Evolutionary conservation across 2,329 filamentous ascomycete species (phyloP), one percentile per base, ranked within the genome.

Genomic region (Knoxdaviesia capensis): DNA sequence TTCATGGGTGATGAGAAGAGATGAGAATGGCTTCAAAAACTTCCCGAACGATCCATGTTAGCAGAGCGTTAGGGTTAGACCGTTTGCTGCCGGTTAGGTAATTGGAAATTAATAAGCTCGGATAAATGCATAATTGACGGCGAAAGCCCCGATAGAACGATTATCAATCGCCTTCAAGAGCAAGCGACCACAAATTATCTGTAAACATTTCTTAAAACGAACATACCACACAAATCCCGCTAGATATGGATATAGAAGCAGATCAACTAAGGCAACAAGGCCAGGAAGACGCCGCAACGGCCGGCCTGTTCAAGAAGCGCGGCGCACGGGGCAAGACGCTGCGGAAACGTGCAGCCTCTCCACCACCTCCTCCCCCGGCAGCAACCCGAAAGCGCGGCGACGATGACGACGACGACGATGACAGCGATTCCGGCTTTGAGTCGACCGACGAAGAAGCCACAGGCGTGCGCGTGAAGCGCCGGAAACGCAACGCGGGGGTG

Each of bases 241-340:
- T 3, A 20, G 3, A 20, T 20, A 20, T 20, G 20, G 20, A 20
- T 20, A 2, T 3, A 20, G 20, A 20, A 20, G 3, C 20, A 20
- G 3, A 20, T 3, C 20, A 20, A 3, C 3, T 5, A 38, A 38
- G 28, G 36, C 20, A 38, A 29, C 7, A 11, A 38, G 36, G 30
- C 5, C 20, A 11, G n/a, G 9, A 33, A 36, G n/a, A 39, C 7
- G 31, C 33, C n/a, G 9, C 34, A 7, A 34, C 43, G 4, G 31
- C 31, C 5, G 39, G 35, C 9, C n/a, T 44, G 7, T 44, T 44
- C 39, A 45, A 45, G 36, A 40, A 38, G 29, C 41, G 38, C 6
- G 41, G 41, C 10, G 34, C 40, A 5, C 39, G 40, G n/a, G 11
- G 34, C 36, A 45, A 45, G 33, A 43, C 36, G n/a, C 38, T 45